These are phyloP conservation scores for Schwanniomyces pseudopolymorphus DNA, from an alignment of 805 yeast genomes.

Conservation along the genomic window DNA sequence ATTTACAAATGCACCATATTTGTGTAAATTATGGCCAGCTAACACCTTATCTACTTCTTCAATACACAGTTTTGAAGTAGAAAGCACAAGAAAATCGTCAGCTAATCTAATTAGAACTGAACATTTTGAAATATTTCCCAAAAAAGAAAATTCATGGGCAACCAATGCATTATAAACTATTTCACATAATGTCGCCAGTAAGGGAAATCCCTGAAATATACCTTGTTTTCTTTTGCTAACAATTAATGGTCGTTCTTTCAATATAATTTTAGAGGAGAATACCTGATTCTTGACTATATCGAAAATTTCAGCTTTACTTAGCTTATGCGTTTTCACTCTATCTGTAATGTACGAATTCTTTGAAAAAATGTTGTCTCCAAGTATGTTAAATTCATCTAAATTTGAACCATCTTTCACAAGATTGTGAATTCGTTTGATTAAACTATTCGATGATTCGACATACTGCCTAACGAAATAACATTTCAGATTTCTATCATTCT, in stretches of 20 bases:
- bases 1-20: conserved; percentile 37
- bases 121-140: conserved; percentile 12
- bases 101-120: conserved; percentile 62
- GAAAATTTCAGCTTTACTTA: conserved; percentile 46
- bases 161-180: conserved; percentile 66
- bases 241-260: conserved; percentile 29
- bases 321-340: conserved; percentile 26
- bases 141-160: conserved; percentile 27
- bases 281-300: conserved; percentile 53
- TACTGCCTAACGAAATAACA: conserved; percentile 20
- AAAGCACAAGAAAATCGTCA: conserved; percentile 81
- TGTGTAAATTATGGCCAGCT: conserved; percentile 17
- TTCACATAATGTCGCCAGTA: conserved; percentile 76
- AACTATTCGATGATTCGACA: conserved; percentile 10
- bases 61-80: conserved; percentile 36
- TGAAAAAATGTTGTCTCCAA: conserved; percentile 5
- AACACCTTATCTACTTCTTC: conserved; percentile 16
- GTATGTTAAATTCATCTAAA: conserved; percentile 13
- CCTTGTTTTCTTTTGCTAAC: conserved; percentile 58
- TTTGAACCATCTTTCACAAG: conserved; percentile 12
- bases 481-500: conserved; percentile 14
- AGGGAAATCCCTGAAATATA: conserved; percentile 79
- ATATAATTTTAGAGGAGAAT: conserved; percentile 44
- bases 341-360: conserved; percentile 10
- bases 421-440: conserved; percentile 9